Base-by-base conservation (phyloP, 495 filamentous ascomycete genomes). In the Cladorrhinum samala region DNA sequence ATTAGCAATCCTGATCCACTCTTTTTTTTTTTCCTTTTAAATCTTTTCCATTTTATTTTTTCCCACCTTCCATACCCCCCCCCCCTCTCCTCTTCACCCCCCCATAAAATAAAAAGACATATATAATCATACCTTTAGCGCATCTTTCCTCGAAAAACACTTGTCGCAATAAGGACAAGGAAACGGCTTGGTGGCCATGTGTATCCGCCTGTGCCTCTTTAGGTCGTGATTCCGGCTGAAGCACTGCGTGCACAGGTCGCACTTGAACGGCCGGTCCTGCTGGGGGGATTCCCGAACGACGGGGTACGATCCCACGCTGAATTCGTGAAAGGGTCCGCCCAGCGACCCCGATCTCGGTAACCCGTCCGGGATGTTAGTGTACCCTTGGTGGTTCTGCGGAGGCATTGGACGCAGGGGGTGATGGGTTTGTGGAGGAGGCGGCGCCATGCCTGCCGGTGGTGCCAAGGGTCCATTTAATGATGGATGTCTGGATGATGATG, bases 171-270 rank as follows among this genome's bases (percentile, higher is more conserved):
- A 84, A n/a, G 74, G 79, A 61, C 92, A 98, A 1, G 92, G 91
- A 67, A 90, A 96, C 0, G 92, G 92, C 73, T 96, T 96, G 40
- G 95, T 87, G 0, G 90, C 87, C 50, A 96, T 70, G 70, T 98
- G 92, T 50, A 98, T 96, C 46, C 90, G 75, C 69, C 93, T 95
- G 63, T 98, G 92, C 49, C 92, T 82, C 68, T 98, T 98, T 50
- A 98, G 73, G 64, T 98, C 93, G 64, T 98, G 93, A 56, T 98
- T 98, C 9, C 92, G 82, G 65, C 94, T 96, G 77, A 98, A 98
- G 50, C 86, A 87, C 64, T 94, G 88, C 1, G 89, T 84, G 64
- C 93, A 98, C 61, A 86, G 75, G 61, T 96, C 90, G 66, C 92
- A 98, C 61, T 91, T 91, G 75, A 93, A 96, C 0, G 93, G 93